Evolutionary conservation across 164 flowering plant species (phyloP), one percentile per base, ranked within the genome.

Genomic region (Annona squamosa): DNA sequence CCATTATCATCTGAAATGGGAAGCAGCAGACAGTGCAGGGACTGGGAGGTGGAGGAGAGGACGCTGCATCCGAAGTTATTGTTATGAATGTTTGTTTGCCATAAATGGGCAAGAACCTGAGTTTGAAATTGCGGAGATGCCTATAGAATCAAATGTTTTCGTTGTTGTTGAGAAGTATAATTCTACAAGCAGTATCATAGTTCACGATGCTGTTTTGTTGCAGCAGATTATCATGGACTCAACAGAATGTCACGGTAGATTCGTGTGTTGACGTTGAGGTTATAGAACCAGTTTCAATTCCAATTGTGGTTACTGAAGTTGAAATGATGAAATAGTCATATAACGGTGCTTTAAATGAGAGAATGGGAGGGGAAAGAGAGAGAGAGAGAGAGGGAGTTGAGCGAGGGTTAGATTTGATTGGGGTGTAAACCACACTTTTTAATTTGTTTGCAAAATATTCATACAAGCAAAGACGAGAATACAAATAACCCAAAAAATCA

Each of bases 31-130:
- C 3, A 5, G 10, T 52, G 9, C 59, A 10, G 13, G 59, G 13
- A 52, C 59, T 52, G 59, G 59, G 9, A 52, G 59, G 59, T 52
- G 59, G 13, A 52, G 59, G 59, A 52, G 59, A 16, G 13, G 59
- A 10, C 9, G 59, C 13, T 52, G 59, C 59, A 52, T 10, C 59
- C 13, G 59, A 52, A 52, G 59, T 52, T 52, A 52, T 52, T 52
- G 59, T 52, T 52, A 52, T 69, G 42, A 66, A 57, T 2, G 71
- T 42, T 72, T 18, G 44, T 47, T 12, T n/a, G 68, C 68, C 4
- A 48, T 70, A 17, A 67, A 66, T 72, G 68, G 63, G 48, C 65
- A 59, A 63, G 19, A 47, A 18, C 57, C 9, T 2, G 72, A 57
- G 59, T 0, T 16, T 52, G 59, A 52, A 52, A 16, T 12, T 16